Percentiles rank a stretch among this genome's conserved stretches.
Evolutionary conservation across 2,329 filamentous ascomycete genomes (phyloP).

Genomic region (Alternaria sp.): DNA sequence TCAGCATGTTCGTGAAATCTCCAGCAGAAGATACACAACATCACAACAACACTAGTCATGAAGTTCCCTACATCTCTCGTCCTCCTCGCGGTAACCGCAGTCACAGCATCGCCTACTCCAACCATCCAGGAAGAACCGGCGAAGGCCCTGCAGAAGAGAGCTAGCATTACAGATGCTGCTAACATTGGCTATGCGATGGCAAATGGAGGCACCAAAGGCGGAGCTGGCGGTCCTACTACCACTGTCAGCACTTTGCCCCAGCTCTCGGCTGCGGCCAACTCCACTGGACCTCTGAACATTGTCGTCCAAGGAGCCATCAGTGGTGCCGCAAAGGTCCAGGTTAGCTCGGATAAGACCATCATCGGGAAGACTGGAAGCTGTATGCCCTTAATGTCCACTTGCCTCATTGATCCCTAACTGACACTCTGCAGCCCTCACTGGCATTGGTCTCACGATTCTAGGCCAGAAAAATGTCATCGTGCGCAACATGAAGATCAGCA

Average conservation of each 20-base stretch:
- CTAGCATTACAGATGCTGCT: constrained; percentile 27
- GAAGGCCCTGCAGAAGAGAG: constrained; percentile 22
- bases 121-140: constrained; percentile 14
- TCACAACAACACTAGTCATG: constrained; percentile 15
- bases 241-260: constrained; percentile 63
- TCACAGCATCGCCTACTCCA: constrained; percentile 26
- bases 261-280: constrained; percentile 59
- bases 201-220: constrained; percentile 63
- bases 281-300: constrained; percentile 31
- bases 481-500: constrained; percentile 68
- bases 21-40: neutral
- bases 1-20: neutral
- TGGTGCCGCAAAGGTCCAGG: constrained; percentile 36
- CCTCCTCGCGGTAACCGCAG: constrained; percentile 18
- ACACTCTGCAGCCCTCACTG: constrained; percentile 49
- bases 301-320: constrained; percentile 37
- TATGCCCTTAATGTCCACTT: constrained; percentile 29
- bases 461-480: constrained; percentile 67
- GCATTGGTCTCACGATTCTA: constrained; percentile 64
- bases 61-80: constrained; percentile 20
- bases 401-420: constrained; percentile 31
- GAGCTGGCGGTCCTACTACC: constrained; percentile 61
- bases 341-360: constrained; percentile 35
- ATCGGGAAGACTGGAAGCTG: constrained; percentile 53
- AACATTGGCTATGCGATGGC: constrained; percentile 55